These are phyloP conservation scores for Centella asiatica DNA, from an alignment of 129 eudicot genomes.

Conservation along the genomic window DNA sequence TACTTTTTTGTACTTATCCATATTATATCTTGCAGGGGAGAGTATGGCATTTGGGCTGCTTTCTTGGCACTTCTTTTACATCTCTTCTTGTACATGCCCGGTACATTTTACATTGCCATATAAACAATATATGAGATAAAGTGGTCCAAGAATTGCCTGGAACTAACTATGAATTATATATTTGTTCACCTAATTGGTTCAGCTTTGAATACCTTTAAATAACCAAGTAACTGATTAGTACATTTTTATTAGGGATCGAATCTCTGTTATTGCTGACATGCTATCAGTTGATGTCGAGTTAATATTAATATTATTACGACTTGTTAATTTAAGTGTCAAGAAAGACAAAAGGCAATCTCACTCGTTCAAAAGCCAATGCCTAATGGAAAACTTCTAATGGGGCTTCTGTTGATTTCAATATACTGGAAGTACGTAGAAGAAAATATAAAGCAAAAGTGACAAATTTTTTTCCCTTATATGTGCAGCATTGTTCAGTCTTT, in stretches of 20 bases:
- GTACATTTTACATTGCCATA: conserved; percentile 23
- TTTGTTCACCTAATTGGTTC: neutral
- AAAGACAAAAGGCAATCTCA: neutral
- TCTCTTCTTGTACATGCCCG: conserved; percentile 81
- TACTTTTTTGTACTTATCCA: conserved; percentile 8
- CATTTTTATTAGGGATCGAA: too few species aligned
- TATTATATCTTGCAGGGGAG: conserved; percentile 55
- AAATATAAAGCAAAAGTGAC: neutral
- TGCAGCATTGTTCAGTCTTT: neutral
- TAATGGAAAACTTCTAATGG: neutral
- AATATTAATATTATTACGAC: too few species aligned
- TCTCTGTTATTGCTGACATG: too few species aligned
- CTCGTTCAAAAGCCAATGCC: neutral
- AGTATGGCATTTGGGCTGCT: conserved; percentile 92
- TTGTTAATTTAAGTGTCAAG: neutral
- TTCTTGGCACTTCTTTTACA: conserved; percentile 85
- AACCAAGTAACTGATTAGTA: neutral
- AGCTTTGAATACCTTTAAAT: neutral
- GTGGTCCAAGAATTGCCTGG: neutral
- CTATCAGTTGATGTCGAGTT: too few species aligned
- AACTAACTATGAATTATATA: neutral
- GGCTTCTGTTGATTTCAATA: neutral
- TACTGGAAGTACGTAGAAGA: neutral
- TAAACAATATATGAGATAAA: too few species aligned
- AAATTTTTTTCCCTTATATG: neutral